Conservation (phyloP, 148 eudicot species). For the Salicornia ramosissima region DNA sequence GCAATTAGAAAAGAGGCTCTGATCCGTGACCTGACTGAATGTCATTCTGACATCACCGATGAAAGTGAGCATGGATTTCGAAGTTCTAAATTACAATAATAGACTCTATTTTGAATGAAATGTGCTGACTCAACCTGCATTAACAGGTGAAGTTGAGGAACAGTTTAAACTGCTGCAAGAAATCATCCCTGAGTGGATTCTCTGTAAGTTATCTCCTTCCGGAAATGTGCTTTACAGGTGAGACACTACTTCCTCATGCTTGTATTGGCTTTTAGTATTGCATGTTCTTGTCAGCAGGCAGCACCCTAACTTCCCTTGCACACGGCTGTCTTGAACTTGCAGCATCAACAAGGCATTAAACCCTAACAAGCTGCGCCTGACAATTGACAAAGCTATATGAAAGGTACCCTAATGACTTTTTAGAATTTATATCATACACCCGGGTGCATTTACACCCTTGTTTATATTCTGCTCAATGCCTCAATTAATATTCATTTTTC, state of each 20-base stretch:
- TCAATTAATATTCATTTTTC: no score
- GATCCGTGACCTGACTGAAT: constrained; percentile 43
- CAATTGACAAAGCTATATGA: constrained; percentile 32
- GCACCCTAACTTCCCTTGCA: background rate
- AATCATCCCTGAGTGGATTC: constrained; percentile 71
- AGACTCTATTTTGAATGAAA: background rate
- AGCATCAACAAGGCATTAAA: constrained; percentile 61
- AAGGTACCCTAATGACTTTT: background rate
- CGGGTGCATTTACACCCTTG: no score
- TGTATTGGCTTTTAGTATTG: background rate
- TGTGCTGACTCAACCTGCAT: constrained; percentile 15
- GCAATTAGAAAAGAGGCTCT: constrained; percentile 66
- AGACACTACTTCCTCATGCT: constrained; percentile 13
- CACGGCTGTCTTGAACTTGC: constrained; percentile 25
- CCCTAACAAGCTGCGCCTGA: constrained; percentile 43
- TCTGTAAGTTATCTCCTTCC: constrained; percentile 47
- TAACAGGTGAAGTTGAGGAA: constrained; percentile 74
- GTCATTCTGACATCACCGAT: constrained; percentile 52
- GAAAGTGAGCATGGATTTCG: constrained; percentile 40
- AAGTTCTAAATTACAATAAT: background rate
- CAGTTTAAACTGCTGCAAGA: constrained; percentile 69
- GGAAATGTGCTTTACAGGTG: constrained; percentile 59
- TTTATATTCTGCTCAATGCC: no score
- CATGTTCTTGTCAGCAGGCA: constrained; percentile 3
- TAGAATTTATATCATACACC: background rate